Evolutionary conservation across 2,329 filamentous ascomycete genomes (phyloP), one percentile per base, ranked within the genome.

Genomic region (Shiraia bambusicola): DNA sequence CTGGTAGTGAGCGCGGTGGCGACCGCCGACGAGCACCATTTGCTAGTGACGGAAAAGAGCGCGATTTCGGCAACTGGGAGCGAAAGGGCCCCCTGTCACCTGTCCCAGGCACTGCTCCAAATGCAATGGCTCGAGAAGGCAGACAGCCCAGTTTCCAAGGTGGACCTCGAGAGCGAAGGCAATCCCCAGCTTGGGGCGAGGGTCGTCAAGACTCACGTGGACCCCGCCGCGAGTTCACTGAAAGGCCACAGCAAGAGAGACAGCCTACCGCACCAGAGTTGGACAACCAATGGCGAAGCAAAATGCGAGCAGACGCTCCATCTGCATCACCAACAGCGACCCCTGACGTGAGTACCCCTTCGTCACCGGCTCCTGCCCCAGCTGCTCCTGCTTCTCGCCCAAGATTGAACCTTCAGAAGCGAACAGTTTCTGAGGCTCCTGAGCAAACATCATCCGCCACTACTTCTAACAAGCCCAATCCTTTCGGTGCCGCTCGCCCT

Each of bases 21-120:
- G 76, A 81, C 47, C 76, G 83, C 56, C 84, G 87, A 54, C 86
- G 87, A 54, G 51, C 61, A 37, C 81, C 82, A 50, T 76, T 78
- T 47, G 81, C 86, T 49, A 75, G 76, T 37, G 88, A 92, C 66
- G 86, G 86, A 54, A 91, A 88, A 67, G 72, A 82, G 42, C 84
- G 88, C 43, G 88, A 94, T 66, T 86, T 93, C 54, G 80, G 82
- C 56, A 94, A 89, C 70, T 98, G 93, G 93, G 92, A 96, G 72
- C 87, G 93, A 59, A 93, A 88, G 66, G 93, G 93, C 10, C 93
- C 93, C 27, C 77, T 97, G 41, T 88, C 92, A 29, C 88, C 92
- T 15, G 71, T 76, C 73, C 54, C 76, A 16, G 67, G 73, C 22
- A 69, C 72, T 25, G 55, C 56, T 15, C 64, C 69, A 11, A 41